Evolutionary conservation across 176 grass and related monocot genomes (phyloP).

Genomic region (Musa schizocarpa): DNA sequence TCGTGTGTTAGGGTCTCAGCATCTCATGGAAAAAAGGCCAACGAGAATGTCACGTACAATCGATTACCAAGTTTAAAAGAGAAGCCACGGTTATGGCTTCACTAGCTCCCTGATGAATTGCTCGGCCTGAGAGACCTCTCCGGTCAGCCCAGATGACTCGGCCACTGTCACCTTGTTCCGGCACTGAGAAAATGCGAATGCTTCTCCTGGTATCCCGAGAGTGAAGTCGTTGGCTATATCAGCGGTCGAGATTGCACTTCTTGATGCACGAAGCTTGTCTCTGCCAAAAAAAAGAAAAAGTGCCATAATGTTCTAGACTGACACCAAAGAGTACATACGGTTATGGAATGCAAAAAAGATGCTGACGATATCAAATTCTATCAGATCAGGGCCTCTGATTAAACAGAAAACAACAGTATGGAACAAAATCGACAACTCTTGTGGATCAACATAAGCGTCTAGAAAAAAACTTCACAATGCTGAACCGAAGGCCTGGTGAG

Average conservation of each 20-base stretch:
- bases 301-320: background rate
- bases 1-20: no score
- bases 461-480: background rate
- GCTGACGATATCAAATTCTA: background rate
- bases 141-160: conserved; percentile 58
- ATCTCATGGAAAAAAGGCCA: no score
- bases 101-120: conserved; percentile 71
- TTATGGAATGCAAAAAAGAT: background rate
- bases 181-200: conserved; percentile 67
- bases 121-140: conserved; percentile 39
- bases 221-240: conserved; percentile 57
- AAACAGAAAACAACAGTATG: no score
- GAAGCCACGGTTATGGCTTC: background rate
- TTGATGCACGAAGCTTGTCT: conserved; percentile 79
- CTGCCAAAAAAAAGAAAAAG: conserved; percentile 27
- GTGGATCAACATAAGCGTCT: background rate
- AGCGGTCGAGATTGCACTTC: conserved; percentile 70
- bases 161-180: conserved; percentile 64
- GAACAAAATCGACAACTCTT: background rate
- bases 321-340: background rate
- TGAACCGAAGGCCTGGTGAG: background rate
- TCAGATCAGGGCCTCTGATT: background rate
- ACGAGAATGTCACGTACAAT: background rate
- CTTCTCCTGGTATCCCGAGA: conserved; percentile 55
- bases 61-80: background rate